These are phyloP conservation scores for Pythium plurisporium DNA, from an alignment of 352 stramenopile species.

Conservation along the genomic window DNA sequence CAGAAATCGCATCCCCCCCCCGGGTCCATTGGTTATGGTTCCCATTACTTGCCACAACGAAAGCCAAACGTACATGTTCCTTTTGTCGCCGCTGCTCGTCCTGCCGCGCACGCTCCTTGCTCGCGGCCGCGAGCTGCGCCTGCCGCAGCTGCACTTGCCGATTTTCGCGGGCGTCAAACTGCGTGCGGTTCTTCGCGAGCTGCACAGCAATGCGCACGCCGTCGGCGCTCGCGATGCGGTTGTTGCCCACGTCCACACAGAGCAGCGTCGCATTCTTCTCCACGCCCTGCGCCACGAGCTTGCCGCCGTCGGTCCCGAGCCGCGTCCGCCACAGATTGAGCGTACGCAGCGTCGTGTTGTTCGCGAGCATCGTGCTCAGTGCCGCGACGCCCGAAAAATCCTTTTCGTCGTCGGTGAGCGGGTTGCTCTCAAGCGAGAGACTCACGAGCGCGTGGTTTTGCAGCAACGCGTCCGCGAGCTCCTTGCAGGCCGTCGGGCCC, in stretches of 20 bases:
- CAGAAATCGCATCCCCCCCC: neutral
- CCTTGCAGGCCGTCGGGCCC: conserved; percentile 39
- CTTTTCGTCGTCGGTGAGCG: conserved; percentile 72
- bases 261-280: conserved; percentile 52
- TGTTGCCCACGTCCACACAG: conserved; percentile 80
- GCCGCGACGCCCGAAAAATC: conserved; percentile 60
- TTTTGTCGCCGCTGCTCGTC: conserved; percentile 39
- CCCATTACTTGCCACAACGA: too few species aligned
- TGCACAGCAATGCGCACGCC: conserved; percentile 41
- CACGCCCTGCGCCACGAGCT: conserved; percentile 53
- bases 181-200: conserved; percentile 46
- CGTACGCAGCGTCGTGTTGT: conserved; percentile 57
- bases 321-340: conserved; percentile 76
- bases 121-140: conserved; percentile 45
- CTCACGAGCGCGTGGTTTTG: conserved; percentile 51
- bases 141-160: conserved; percentile 42
- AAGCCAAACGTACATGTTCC: conserved; percentile 41
- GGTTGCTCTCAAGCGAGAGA: conserved; percentile 75
- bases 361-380: conserved; percentile 46
- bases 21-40: too few species aligned
- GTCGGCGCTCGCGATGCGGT: conserved; percentile 55
- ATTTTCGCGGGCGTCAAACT: conserved; percentile 29
- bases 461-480: conserved; percentile 51
- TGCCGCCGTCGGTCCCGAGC: conserved; percentile 59
- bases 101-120: conserved; percentile 46